Evolutionary conservation across 1,139 yeast species (phyloP).

Genomic region (Hansenula lynferdii): DNA sequence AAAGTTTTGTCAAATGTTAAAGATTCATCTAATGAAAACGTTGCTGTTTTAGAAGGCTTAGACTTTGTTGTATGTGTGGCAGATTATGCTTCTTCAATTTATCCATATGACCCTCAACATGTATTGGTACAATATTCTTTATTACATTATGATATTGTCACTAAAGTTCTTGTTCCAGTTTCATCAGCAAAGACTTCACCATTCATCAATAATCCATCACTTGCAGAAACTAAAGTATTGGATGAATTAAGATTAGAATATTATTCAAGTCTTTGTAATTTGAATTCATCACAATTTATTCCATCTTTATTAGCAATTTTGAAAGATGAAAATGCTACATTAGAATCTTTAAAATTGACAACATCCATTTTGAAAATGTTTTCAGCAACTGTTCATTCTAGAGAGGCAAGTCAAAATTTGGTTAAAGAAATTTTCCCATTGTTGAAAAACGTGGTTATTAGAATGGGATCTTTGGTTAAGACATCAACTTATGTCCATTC

Average conservation of each 20-base stretch:
- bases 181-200: conserved; percentile 13
- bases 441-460: conserved; percentile 16
- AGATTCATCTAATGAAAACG: conserved; percentile 15
- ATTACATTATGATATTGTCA: conserved; percentile 35
- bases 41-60: conserved; percentile 32
- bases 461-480: conserved; percentile 16
- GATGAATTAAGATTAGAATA: conserved; percentile 20
- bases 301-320: conserved; percentile 20
- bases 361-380: conserved; percentile 17
- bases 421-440: conserved; percentile 14
- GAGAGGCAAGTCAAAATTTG: conserved; percentile 8
- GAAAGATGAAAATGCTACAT: conserved; percentile 16
- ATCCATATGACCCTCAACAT: conserved; percentile 40
- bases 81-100: conserved; percentile 38
- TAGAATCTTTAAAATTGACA: conserved; percentile 18
- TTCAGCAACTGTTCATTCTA: conserved; percentile 11
- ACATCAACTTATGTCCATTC: conserved; percentile 13
- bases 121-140: conserved; percentile 41
- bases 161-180: conserved; percentile 27
- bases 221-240: conserved; percentile 15
- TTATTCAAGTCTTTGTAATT: conserved; percentile 22
- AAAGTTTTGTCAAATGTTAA: conserved; percentile 25
- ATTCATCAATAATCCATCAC: conserved; percentile 11
- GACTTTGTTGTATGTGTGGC: conserved; percentile 31
- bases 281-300: conserved; percentile 19